These are phyloP conservation scores for Blastocystis sp. DNA, from an alignment of 352 stramenopile genomes.

Conservation along the genomic window DNA sequence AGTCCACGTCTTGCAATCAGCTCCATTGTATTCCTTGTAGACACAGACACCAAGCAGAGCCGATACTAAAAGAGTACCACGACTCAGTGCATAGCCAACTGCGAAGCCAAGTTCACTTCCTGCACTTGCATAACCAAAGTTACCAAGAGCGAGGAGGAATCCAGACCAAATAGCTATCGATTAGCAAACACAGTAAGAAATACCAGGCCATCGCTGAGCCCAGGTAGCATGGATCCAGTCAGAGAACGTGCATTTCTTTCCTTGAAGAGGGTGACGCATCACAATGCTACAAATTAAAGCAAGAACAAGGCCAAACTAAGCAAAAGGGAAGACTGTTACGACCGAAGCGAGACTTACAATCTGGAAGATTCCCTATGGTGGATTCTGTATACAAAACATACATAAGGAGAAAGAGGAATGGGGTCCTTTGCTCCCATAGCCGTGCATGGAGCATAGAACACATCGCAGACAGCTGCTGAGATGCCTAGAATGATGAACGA, in stretches of 20 bases:
- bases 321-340: constrained; percentile 23
- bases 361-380: constrained; percentile 34
- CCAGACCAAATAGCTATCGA: constrained; percentile 56
- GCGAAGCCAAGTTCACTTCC: constrained; percentile 22
- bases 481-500: constrained; percentile 38
- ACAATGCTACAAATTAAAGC: constrained; percentile 10
- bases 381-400: not conserved
- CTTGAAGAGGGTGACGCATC: constrained; percentile 52
- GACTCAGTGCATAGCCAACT: constrained; percentile 54
- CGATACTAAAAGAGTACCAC: constrained; percentile 43
- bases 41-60: constrained; percentile 30
- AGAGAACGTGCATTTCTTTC: not conserved
- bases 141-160: constrained; percentile 11
- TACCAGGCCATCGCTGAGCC: constrained; percentile 9
- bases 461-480: constrained; percentile 33
- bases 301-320: not conserved
- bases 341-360: constrained; percentile 11
- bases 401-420: constrained; percentile 46
- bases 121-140: constrained; percentile 16
- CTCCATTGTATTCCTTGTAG: constrained; percentile 38
- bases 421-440: constrained; percentile 11
- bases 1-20: constrained; percentile 22
- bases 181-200: not conserved
- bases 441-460: constrained; percentile 48
- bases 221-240: constrained; percentile 21